Percentiles rank a stretch among this genome's conserved stretches.
These are phyloP conservation scores for Wickerhamiella dianesei DNA, from an alignment of 805 yeast species.

Conservation along the genomic window DNA sequence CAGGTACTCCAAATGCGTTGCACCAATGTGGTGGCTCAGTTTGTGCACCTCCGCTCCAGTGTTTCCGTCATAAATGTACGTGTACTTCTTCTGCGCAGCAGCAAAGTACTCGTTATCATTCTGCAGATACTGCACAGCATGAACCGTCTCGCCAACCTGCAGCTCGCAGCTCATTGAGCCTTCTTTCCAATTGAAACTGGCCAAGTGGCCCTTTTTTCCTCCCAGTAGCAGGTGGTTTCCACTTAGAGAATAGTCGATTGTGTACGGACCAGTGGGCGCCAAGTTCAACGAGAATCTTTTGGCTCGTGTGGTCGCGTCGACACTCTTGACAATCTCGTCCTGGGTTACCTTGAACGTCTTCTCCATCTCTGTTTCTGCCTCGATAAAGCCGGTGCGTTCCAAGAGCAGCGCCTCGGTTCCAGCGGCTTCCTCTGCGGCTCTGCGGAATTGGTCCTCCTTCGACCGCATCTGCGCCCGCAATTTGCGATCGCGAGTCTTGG, in stretches of 20 bases:
- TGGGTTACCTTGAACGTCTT: slow-evolving; percentile 77
- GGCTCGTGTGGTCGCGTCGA: slow-evolving; percentile 60
- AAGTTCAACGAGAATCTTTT: slow-evolving; percentile 63
- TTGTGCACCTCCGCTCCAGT: slow-evolving; percentile 87
- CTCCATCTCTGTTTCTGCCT: slow-evolving; percentile 89
- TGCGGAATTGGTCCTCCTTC: slow-evolving; percentile 57
- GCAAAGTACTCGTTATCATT: slow-evolving; percentile 82
- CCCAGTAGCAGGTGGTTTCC: slow-evolving; percentile 78
- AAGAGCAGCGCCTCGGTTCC: slow-evolving; percentile 73
- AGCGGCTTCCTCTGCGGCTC: slow-evolving; percentile 72
- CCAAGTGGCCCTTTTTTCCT: slow-evolving; percentile 89
- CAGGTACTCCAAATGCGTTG: slow-evolving; percentile 67
- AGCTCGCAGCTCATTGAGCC: slow-evolving; percentile 74
- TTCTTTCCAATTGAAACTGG: slow-evolving; percentile 88
- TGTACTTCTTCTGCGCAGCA: slow-evolving; percentile 90
- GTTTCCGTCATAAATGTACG: slow-evolving; percentile 71
- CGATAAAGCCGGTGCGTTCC: slow-evolving; percentile 76
- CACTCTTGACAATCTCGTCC: slow-evolving; percentile 58
- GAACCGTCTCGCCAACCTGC: slow-evolving; percentile 74
- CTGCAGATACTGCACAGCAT: slow-evolving; percentile 81
- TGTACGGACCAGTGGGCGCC: slow-evolving; percentile 75
- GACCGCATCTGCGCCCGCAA: slow-evolving; percentile 32
- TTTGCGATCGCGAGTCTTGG: slow-evolving; percentile 38
- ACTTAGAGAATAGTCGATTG: slow-evolving; percentile 64
- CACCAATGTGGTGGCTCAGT: slow-evolving; percentile 78